Percentiles rank a stretch among this genome's conserved stretches.
Conservation (phyloP, 441 rosid species). For the Gossypium davidsonii region DNA sequence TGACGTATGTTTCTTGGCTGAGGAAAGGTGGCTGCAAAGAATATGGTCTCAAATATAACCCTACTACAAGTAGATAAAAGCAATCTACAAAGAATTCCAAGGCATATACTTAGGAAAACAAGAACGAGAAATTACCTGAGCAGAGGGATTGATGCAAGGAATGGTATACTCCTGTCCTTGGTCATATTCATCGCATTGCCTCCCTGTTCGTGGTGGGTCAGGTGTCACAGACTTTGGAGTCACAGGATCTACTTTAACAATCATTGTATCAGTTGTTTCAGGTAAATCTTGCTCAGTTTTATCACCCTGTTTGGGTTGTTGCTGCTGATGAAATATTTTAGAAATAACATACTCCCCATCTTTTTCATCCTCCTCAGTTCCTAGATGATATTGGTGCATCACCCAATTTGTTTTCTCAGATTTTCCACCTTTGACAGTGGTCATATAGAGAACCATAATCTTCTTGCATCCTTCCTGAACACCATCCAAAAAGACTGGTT, state of each 20-base stretch:
- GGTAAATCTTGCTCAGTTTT: slow-evolving; percentile 42
- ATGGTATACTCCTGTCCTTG: slow-evolving; percentile 20
- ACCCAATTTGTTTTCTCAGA: slow-evolving; percentile 86
- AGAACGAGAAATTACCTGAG: slow-evolving; percentile 34
- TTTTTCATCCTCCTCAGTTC: slow-evolving; percentile 77
- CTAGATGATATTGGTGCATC: slow-evolving; percentile 95
- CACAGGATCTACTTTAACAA: slow-evolving; percentile 57
- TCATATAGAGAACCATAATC: slow-evolving; percentile 78
- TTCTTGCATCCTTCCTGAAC: slow-evolving; percentile 79
- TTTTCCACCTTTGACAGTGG: slow-evolving; percentile 49
- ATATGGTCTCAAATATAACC: background rate
- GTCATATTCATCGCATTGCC: slow-evolving; percentile 32
- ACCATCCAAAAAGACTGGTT: slow-evolving; percentile 72
- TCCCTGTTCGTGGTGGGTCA: slow-evolving; percentile 46
- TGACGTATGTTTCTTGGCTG: background rate
- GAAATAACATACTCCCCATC: slow-evolving; percentile 76
- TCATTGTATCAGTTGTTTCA: slow-evolving; percentile 31
- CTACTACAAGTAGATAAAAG: background rate
- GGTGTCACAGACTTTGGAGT: slow-evolving; percentile 68
- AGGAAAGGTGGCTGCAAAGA: background rate
- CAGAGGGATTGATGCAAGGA: slow-evolving; percentile 20
- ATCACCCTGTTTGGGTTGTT: slow-evolving; percentile 42
- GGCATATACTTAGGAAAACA: background rate
- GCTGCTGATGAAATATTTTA: slow-evolving; percentile 76
- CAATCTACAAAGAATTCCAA: background rate